A percentile compares a stretch with the other conserved stretches of the same genome.
These are phyloP conservation scores for Trichoderma sp. DNA, from an alignment of 2,329 filamentous ascomycete species.

Conservation along the genomic window DNA sequence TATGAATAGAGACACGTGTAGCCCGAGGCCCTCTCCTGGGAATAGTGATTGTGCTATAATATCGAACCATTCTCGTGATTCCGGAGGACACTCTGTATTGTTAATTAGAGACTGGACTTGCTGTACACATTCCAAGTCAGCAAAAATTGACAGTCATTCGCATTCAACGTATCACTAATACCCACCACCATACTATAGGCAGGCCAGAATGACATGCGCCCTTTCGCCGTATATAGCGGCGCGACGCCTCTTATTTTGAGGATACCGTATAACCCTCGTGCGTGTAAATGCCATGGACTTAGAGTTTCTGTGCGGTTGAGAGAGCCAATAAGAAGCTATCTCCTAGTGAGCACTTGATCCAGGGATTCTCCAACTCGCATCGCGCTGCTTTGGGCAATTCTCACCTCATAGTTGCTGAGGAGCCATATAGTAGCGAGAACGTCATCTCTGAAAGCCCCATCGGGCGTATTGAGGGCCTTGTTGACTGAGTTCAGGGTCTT, in stretches of 20 bases:
- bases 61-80: conserved; percentile 41
- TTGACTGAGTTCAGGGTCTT: conserved; percentile 43
- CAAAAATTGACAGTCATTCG: background rate
- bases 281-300: conserved; percentile 44
- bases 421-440: conserved; percentile 46
- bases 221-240: conserved; percentile 31
- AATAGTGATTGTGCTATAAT: conserved; percentile 33
- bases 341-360: conserved; percentile 24
- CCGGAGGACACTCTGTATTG: conserved; percentile 39
- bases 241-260: conserved; percentile 39
- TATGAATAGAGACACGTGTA: conserved; percentile 36
- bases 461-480: conserved; percentile 38
- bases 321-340: conserved; percentile 43
- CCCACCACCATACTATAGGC: conserved; percentile 43
- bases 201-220: conserved; percentile 42
- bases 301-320: conserved; percentile 31
- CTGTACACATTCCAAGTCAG: conserved; percentile 32
- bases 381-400: background rate
- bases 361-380: background rate
- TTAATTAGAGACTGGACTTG: conserved; percentile 42
- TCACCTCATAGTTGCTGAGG: conserved; percentile 44
- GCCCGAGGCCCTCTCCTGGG: conserved; percentile 33
- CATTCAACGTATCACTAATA: background rate
- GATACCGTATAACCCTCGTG: conserved; percentile 41
- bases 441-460: conserved; percentile 38